Percentiles rank a stretch among this genome's conserved stretches.
Conservation (phyloP, 2,329 filamentous ascomycete species). For the Trichoderma cornu-damae region DNA sequence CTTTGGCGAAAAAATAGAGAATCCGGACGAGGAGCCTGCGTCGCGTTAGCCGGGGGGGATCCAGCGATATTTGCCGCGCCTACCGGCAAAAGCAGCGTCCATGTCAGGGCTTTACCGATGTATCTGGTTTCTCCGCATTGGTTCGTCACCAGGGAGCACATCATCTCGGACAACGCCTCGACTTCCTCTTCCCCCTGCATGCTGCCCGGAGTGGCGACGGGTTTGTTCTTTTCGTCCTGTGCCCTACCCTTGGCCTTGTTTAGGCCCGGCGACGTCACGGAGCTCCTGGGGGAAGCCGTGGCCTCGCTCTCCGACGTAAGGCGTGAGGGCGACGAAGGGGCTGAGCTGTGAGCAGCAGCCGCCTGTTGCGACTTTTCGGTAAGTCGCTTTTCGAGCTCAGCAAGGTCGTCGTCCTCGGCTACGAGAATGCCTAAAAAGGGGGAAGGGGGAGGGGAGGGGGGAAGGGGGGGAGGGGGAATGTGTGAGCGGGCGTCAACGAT, state of each 20-base stretch:
- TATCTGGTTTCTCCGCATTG: conserved; percentile 92
- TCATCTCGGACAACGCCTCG: conserved; percentile 90
- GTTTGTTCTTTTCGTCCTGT: conserved; percentile 32
- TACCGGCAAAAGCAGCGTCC: too few species aligned
- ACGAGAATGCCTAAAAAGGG: conserved; percentile 61
- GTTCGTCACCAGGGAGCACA: conserved; percentile 96
- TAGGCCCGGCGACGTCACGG: conserved; percentile 49
- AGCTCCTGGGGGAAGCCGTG: conserved; percentile 45
- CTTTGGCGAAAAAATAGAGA: conserved; percentile 97
- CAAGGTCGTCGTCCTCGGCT: conserved; percentile 81
- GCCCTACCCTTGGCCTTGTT: conserved; percentile 36
- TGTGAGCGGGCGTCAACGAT: not conserved
- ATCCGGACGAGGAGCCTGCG: conserved; percentile 87
- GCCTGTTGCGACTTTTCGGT: conserved; percentile 53
- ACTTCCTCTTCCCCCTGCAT: conserved; percentile 62
- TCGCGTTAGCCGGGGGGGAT: conserved; percentile 16
- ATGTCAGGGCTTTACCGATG: conserved; percentile 60
- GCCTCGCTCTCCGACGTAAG: conserved; percentile 41
- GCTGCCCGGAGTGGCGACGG: conserved; percentile 34
- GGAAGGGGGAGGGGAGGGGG: too few species aligned
- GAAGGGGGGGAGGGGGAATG: conserved; percentile 18
- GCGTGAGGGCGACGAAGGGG: conserved; percentile 49
- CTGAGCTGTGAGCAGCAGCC: conserved; percentile 44
- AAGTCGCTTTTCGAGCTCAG: conserved; percentile 75
- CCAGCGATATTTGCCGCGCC: not conserved